phyloP scores from a whole-genome alignment of 768 basidiomycete species.

The Mycena crocata region DNA sequence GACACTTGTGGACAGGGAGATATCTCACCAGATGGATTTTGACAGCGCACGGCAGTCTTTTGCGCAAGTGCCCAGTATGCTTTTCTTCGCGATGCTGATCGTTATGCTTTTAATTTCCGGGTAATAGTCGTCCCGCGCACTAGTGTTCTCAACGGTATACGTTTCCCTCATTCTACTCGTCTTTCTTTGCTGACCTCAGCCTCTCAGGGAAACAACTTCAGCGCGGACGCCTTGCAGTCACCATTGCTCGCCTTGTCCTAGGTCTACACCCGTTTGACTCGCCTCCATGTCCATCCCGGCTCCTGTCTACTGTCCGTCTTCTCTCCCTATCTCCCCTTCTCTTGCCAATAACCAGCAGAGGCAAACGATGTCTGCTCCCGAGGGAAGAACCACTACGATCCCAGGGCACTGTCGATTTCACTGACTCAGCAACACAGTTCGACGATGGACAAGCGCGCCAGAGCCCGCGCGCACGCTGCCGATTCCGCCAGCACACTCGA shows the following conservation, averaged over 20 bases:
- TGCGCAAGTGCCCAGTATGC: slow-evolving; percentile 47
- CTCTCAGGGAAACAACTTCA: slow-evolving; percentile 60
- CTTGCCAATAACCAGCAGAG: slow-evolving; percentile 45
- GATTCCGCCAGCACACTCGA: slow-evolving; percentile 57
- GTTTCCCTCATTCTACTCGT: background rate
- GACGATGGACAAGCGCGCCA: slow-evolving; percentile 55
- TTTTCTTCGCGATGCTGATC: background rate
- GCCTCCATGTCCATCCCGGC: slow-evolving; percentile 29
- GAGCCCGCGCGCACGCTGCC: too few species aligned
- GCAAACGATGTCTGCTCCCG: slow-evolving; percentile 77
- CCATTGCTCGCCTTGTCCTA: slow-evolving; percentile 77
- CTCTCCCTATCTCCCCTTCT: background rate
- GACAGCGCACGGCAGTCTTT: slow-evolving; percentile 67
- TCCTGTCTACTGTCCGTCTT: slow-evolving; percentile 19
- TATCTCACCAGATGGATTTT: slow-evolving; percentile 65
- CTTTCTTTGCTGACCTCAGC: background rate
- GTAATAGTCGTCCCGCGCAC: slow-evolving; percentile 53
- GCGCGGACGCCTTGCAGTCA: slow-evolving; percentile 70
- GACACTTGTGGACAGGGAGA: slow-evolving; percentile 69
- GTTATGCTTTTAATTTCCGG: background rate
- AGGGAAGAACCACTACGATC: slow-evolving; percentile 85
- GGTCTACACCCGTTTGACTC: slow-evolving; percentile 36
- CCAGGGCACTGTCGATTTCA: slow-evolving; percentile 66
- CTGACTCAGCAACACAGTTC: slow-evolving; percentile 64
- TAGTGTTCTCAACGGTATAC: slow-evolving; percentile 44